Conservation (phyloP, 169 alveolate species). For the Cyclospora cayetanensis region DNA sequence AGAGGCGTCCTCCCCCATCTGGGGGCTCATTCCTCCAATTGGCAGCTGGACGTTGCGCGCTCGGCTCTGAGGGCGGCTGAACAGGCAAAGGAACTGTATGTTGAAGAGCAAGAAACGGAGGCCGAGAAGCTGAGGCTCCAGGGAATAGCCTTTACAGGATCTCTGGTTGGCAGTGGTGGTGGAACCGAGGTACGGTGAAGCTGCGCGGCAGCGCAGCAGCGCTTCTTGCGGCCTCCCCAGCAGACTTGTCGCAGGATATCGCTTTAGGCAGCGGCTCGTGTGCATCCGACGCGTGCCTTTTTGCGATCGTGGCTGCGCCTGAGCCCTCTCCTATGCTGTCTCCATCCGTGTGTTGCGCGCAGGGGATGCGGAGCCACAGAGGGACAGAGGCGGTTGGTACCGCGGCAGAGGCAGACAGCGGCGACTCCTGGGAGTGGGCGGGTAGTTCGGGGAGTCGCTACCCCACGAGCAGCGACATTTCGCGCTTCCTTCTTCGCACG, state of each 20-base stretch:
- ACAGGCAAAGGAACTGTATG: slow-evolving; percentile 6
- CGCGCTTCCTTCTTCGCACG: slow-evolving; percentile 35
- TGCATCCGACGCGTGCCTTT: background rate
- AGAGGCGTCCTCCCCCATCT: slow-evolving; percentile 41
- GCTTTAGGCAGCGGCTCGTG: background rate
- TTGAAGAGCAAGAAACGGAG: slow-evolving; percentile 26
- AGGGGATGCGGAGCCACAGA: background rate
- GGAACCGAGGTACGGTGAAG: too few relatives aligned
- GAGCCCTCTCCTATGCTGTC: background rate
- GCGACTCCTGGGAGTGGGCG: slow-evolving; percentile 11
- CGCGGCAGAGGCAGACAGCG: background rate
- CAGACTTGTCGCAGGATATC: too few relatives aligned
- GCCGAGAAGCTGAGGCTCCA: slow-evolving; percentile 20
- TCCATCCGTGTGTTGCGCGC: background rate
- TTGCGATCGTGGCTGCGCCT: background rate
- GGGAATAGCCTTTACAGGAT: background rate
- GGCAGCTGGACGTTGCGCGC: slow-evolving; percentile 39
- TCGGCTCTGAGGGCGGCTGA: slow-evolving; percentile 28
- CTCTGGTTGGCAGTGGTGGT: background rate
- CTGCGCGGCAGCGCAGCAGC: background rate
- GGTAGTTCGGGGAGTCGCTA: slow-evolving; percentile 26
- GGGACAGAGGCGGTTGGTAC: background rate
- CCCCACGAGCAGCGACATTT: slow-evolving; percentile 50
- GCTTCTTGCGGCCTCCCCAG: too few relatives aligned
- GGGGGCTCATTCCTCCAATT: background rate